Percentiles rank a stretch among this genome's conserved stretches.
Evolutionary conservation across 148 eudicot genomes (phyloP).

Genomic region (Rhododendron vialii): DNA sequence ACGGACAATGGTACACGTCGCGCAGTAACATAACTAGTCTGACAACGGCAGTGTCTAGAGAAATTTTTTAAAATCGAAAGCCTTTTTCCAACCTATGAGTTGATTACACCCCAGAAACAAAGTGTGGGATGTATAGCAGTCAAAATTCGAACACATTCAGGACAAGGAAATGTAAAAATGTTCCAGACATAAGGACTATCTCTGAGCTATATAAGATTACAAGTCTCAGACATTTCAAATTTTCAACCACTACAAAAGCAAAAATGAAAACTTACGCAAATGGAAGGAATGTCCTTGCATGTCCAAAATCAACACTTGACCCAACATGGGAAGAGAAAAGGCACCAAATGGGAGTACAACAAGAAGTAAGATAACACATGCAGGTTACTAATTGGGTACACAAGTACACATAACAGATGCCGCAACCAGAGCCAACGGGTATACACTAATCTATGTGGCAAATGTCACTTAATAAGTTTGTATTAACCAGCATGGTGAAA

Average conservation of each 20-base stretch:
- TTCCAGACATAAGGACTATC: not conserved
- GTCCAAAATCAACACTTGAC: not conserved
- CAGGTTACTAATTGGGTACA: not conserved
- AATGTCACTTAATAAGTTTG: not conserved
- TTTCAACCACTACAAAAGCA: not conserved
- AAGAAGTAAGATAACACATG: not conserved
- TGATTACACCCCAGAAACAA: not conserved
- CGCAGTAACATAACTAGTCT: not conserved
- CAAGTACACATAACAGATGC: not conserved
- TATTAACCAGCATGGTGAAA: not conserved
- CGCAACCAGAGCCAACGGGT: not conserved
- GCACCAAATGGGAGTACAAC: not conserved
- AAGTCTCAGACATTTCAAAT: not conserved
- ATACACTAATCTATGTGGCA: not conserved
- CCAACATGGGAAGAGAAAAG: not conserved
- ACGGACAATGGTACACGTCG: not conserved
- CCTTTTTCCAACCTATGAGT: not conserved
- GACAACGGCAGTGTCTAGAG: not conserved
- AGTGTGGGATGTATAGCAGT: not conserved
- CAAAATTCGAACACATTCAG: not conserved
- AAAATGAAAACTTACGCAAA: not conserved
- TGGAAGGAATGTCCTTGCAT: not conserved
- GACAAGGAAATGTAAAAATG: not conserved
- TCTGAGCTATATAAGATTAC: not conserved
- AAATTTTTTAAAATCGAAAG: not conserved